These are phyloP conservation scores for Sonneratia caseolaris DNA, from an alignment of 345 rosid genomes.

Conservation along the genomic window DNA sequence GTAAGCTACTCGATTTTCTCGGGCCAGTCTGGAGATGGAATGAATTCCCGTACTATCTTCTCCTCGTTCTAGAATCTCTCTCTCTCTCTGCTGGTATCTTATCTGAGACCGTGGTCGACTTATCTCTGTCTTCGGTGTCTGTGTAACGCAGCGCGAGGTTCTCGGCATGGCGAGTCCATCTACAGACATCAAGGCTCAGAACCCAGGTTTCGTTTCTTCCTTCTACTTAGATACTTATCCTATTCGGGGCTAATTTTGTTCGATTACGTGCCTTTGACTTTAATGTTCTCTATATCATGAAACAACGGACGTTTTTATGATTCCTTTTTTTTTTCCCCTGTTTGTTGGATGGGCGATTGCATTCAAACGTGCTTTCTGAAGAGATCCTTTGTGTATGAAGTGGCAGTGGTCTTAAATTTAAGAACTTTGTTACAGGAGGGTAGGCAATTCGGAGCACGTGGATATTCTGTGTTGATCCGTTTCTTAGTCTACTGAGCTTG, in stretches of 20 bases:
- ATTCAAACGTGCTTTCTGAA: too few relatives aligned
- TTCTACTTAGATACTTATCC: background rate
- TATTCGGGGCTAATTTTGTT: background rate
- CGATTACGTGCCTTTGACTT: background rate
- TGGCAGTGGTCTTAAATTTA: background rate
- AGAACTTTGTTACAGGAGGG: background rate
- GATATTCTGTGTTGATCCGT: background rate
- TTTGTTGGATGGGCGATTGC: background rate
- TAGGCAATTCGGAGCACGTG: background rate
- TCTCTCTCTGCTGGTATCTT: background rate
- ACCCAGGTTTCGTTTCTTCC: slow-evolving; percentile 2
- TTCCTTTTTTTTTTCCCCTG: background rate
- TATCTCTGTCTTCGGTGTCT: background rate
- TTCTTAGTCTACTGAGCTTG: background rate
- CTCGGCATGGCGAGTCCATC: background rate
- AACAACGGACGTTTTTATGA: background rate
- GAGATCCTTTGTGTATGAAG: background rate
- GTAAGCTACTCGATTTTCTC: too few relatives aligned
- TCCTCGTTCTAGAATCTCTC: too few relatives aligned
- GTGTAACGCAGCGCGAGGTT: background rate
- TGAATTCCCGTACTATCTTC: background rate
- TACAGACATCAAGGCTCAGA: slow-evolving; percentile 4
- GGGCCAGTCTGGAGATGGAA: too few relatives aligned
- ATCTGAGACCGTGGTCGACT: background rate
- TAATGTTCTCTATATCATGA: background rate